Conservation (phyloP, 495 filamentous ascomycete genomes). For the Penicillium verhagenii region DNA sequence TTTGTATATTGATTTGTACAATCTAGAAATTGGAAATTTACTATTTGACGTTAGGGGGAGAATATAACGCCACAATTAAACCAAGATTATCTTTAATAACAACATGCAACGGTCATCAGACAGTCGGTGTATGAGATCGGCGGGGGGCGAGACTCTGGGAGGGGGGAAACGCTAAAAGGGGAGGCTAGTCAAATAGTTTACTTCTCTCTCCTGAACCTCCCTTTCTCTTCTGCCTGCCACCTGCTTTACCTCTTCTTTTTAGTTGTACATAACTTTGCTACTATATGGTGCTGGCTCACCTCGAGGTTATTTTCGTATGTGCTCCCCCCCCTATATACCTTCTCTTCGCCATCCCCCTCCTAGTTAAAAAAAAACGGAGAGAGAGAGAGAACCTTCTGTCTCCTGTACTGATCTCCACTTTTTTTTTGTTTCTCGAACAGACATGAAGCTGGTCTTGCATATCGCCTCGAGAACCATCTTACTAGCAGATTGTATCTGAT, state of each 20-base stretch:
- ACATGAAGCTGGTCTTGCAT: constrained; percentile 24
- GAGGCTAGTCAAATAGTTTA: constrained; percentile 20
- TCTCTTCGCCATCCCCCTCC: background rate
- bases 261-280: constrained; percentile 2
- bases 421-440: too few species aligned
- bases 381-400: too few species aligned
- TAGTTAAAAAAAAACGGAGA: too few species aligned
- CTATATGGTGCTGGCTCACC: constrained; percentile 27
- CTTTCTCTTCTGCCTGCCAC: constrained; percentile 16
- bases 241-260: background rate
- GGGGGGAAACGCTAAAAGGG: constrained; percentile 18
- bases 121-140: constrained; percentile 34
- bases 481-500: background rate
- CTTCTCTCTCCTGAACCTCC: constrained; percentile 23
- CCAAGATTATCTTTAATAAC: background rate
- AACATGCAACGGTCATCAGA: constrained; percentile 13
- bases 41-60: background rate
- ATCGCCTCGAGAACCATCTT: constrained; percentile 1
- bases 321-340: background rate
- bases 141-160: constrained; percentile 26
- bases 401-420: too few species aligned
- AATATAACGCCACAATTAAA: background rate
- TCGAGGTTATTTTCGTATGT: constrained; percentile 1
- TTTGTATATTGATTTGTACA: background rate
- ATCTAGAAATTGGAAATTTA: background rate